Evolutionary conservation across 169 alveolate species (phyloP).

Genomic region (Eimeria tenella): DNA sequence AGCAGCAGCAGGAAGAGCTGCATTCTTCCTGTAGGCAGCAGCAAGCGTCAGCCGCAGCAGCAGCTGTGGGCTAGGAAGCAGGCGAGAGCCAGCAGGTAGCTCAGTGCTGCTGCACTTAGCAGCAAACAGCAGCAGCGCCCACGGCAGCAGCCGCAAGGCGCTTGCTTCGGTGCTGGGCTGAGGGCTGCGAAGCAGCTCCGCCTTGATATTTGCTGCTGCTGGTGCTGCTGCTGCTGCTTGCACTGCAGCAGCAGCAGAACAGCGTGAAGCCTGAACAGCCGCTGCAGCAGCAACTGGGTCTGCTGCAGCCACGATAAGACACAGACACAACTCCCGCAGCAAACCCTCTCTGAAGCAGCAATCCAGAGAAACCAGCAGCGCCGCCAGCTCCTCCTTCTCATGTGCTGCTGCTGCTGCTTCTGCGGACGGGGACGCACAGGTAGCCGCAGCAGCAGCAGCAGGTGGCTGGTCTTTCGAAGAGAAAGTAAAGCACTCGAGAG

Average conservation of each 20-base stretch:
- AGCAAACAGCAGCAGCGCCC: conserved; percentile 68
- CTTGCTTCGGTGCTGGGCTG: conserved; percentile 17
- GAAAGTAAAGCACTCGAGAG: neutral
- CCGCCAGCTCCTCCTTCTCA: neutral
- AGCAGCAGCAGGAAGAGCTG: conserved; percentile 16
- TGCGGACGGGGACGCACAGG: neutral
- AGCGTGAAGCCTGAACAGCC: conserved; percentile 14
- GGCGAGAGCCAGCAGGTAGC: conserved; percentile 30
- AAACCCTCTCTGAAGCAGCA: conserved; percentile 2
- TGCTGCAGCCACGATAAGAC: conserved; percentile 29
- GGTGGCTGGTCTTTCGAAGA: neutral
- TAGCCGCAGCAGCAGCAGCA: neutral
- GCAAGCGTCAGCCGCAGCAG: conserved; percentile 52
- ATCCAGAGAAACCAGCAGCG: conserved; percentile 14
- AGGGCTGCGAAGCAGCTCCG: neutral
- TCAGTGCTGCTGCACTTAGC: conserved; percentile 24
- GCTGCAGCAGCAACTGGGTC: conserved; percentile 47
- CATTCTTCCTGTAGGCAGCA: conserved; percentile 36
- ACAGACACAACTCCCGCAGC: conserved; percentile 52
- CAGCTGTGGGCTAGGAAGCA: conserved; percentile 19
- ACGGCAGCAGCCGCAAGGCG: conserved; percentile 54
- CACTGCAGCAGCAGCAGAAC: conserved; percentile 50
- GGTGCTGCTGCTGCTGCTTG: conserved; percentile 47
- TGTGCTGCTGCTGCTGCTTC: neutral
- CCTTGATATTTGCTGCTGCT: neutral